Conservation (phyloP, 208 protist species). For the Trypanosoma boissoni region DNA sequence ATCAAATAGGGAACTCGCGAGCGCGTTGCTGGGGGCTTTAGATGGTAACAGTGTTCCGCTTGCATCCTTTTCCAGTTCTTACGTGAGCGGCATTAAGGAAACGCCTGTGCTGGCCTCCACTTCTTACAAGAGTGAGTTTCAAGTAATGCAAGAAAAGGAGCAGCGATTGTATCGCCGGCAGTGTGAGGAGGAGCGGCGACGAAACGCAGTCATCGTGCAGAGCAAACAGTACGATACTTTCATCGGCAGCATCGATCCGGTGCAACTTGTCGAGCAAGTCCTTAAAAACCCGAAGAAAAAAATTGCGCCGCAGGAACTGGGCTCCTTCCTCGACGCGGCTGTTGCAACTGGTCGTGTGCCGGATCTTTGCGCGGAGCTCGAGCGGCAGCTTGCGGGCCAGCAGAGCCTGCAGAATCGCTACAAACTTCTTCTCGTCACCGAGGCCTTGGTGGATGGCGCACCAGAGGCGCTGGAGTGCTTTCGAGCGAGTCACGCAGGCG, state of each 20-base stretch:
- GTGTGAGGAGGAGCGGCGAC: slow-evolving; percentile 19
- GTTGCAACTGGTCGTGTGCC: neutral
- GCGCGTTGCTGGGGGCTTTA: slow-evolving; percentile 15
- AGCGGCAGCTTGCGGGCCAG: slow-evolving; percentile 10
- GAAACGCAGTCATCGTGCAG: neutral
- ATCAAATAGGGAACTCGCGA: slow-evolving; percentile 8
- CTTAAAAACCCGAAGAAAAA: slow-evolving; percentile 21
- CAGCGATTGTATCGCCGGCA: slow-evolving; percentile 12
- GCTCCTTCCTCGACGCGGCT: slow-evolving; percentile 22
- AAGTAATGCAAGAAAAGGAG: slow-evolving; percentile 25
- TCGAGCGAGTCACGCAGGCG: slow-evolving; percentile 4
- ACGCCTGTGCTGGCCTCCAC: neutral
- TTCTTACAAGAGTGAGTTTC: slow-evolving; percentile 24
- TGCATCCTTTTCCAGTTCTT: neutral
- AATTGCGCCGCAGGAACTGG: slow-evolving; percentile 20
- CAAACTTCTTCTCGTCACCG: slow-evolving; percentile 21
- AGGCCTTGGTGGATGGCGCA: slow-evolving; percentile 11
- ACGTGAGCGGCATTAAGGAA: neutral
- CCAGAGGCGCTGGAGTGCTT: slow-evolving; percentile 19
- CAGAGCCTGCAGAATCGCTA: slow-evolving; percentile 22
- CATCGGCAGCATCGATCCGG: slow-evolving; percentile 13
- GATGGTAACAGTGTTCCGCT: slow-evolving; percentile 19
- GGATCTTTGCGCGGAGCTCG: slow-evolving; percentile 27
- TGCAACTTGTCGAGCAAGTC: slow-evolving; percentile 18
- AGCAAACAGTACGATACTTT: slow-evolving; percentile 14